Evolutionary conservation across 2,329 filamentous ascomycete species (phyloP).

Genomic region (Monilinia vaccinii-corymbosi): DNA sequence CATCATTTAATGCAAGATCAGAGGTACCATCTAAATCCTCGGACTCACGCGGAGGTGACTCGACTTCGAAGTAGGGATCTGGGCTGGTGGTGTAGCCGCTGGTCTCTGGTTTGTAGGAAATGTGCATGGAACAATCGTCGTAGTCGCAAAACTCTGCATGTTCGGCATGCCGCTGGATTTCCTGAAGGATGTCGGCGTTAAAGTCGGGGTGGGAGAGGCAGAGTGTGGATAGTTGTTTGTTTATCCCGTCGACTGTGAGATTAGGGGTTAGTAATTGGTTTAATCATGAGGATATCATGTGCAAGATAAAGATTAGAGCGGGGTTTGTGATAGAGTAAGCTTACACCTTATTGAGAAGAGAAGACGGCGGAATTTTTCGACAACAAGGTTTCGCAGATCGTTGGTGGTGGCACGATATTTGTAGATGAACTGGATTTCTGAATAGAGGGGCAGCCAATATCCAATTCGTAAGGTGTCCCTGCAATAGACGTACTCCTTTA

Average conservation of each 20-base stretch:
- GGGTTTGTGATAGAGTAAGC: neutral
- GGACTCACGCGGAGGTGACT: neutral
- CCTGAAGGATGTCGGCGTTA: neutral
- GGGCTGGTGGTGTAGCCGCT: neutral
- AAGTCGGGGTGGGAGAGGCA: neutral
- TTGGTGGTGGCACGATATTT: neutral
- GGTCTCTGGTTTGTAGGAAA: too few species aligned
- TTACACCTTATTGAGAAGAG: neutral
- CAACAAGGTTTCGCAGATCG: neutral
- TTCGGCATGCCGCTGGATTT: neutral
- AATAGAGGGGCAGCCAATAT: neutral
- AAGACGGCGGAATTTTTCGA: neutral
- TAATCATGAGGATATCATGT: neutral
- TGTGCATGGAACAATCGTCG: neutral
- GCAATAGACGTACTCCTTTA: neutral
- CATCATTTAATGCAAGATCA: neutral
- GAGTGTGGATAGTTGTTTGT: neutral
- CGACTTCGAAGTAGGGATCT: neutral
- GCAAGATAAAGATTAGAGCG: neutral
- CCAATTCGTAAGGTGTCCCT: neutral
- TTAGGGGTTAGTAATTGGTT: neutral
- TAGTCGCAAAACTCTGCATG: neutral
- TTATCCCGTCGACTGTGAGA: neutral
- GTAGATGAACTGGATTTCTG: conserved; percentile 6
- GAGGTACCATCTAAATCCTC: neutral